Percentiles rank a stretch among this genome's conserved stretches.
Conservation (phyloP, 2,329 filamentous ascomycete species). For the Trichoderma oligosporum region DNA sequence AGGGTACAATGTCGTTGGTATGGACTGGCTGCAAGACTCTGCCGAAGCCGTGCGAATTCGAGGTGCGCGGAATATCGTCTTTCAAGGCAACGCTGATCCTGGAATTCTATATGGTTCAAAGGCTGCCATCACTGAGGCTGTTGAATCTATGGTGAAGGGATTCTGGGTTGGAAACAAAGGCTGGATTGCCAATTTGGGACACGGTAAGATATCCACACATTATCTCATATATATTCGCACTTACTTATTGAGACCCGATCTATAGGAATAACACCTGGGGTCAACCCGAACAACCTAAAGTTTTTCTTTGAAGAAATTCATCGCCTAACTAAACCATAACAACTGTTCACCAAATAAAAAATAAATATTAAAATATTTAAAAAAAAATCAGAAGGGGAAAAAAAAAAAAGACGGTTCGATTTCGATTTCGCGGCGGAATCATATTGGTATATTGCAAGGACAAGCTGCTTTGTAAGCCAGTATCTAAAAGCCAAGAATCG, state of each 20-base stretch:
- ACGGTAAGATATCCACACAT: slow-evolving; percentile 58
- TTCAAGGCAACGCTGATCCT: slow-evolving; percentile 95
- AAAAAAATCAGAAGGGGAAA: not conserved
- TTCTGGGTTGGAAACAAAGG: slow-evolving; percentile 78
- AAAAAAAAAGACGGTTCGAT: not conserved
- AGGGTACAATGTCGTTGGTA: slow-evolving; percentile 87
- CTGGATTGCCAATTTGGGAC: slow-evolving; percentile 96
- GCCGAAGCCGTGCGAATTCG: slow-evolving; percentile 78
- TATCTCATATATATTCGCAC: not conserved
- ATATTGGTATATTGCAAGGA: slow-evolving; percentile 8
- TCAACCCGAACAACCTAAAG: slow-evolving; percentile 87
- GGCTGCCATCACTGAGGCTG: slow-evolving; percentile 74
- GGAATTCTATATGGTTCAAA: slow-evolving; percentile 85
- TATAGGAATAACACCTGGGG: slow-evolving; percentile 84
- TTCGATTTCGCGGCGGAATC: not conserved
- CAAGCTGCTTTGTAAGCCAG: slow-evolving; percentile 2
- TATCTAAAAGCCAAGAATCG: slow-evolving; percentile 5
- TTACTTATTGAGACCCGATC: slow-evolving; percentile 19
- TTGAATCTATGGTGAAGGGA: slow-evolving; percentile 81
- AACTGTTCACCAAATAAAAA: not conserved
- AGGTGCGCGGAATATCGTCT: slow-evolving; percentile 66
- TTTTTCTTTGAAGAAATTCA: slow-evolving; percentile 95
- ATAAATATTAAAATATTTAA: not conserved
- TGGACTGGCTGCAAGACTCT: slow-evolving; percentile 93
- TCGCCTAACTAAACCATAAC: slow-evolving; percentile 52